Evolutionary conservation across 345 rosid species (phyloP).

Genomic region (Lepidium africanum): DNA sequence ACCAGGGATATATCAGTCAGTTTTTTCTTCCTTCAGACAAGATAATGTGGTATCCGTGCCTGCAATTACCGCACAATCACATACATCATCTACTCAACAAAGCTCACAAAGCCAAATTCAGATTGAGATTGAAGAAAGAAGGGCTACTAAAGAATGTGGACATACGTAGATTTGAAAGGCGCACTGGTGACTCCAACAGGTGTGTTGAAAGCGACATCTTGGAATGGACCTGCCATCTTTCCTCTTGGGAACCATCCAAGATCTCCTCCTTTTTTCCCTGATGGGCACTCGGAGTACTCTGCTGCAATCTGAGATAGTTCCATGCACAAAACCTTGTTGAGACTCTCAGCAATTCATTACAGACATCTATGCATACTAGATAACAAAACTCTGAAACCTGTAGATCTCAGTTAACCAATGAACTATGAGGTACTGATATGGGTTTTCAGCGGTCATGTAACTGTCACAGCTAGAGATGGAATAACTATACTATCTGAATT

Average conservation of each 20-base stretch:
- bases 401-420: background rate
- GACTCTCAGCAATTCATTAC: background rate
- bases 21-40: constrained; percentile 84
- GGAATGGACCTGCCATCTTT: constrained; percentile 98
- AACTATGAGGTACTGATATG: background rate
- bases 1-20: constrained; percentile 26
- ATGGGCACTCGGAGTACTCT: constrained; percentile 92
- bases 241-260: constrained; percentile 99
- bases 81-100: background rate
- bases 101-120: background rate
- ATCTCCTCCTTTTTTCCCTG: constrained; percentile 98
- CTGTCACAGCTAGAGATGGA: background rate
- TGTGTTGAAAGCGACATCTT: constrained; percentile 83
- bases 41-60: constrained; percentile 91
- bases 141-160: background rate
- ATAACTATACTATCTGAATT: background rate
- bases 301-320: constrained; percentile 59
- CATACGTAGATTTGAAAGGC: constrained; percentile 94
- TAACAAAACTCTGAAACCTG: background rate
- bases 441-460: background rate
- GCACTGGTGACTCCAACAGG: constrained; percentile 84
- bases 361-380: background rate
- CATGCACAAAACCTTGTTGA: background rate
- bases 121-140: background rate
- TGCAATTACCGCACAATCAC: constrained; percentile 27